Evolutionary conservation across 2,329 filamentous ascomycete species (phyloP), one percentile per base, ranked within the genome.

Genomic region (Cryphonectria naterciae): DNA sequence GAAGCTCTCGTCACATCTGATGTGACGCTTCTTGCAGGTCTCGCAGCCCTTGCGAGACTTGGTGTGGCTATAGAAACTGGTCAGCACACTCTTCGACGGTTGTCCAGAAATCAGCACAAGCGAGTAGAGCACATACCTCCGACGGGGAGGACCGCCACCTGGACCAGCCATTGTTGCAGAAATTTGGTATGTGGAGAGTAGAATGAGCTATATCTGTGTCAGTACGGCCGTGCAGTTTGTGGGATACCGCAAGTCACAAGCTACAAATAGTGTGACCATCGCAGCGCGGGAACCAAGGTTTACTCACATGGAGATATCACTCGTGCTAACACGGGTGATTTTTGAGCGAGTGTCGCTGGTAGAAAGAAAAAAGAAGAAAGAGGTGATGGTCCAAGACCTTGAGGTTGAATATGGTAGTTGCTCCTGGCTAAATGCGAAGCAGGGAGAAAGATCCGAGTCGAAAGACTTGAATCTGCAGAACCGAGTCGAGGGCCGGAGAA

Each of bases 41-140:
- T 97, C 95, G 87, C 96, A 99, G 74, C 96, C 96, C 85, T 98
- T 98, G 79, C 96, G 92, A 78, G 95, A 98, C 86, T 99, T 99
- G 80, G 96, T 99, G 85, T 99, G 96, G 85, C 95, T 97, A 80
- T 61, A 13, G 1, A 32, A 35, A 70, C 75, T 70, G 63, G 70
- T 78, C 67, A 79, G 78, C 58, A 70, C 49, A 1, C 46, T 32
- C 54, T 56, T 54, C 17, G 41, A 15, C 8, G 39, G 25, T 4
- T 67, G 68, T 52, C 22, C 4, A 64, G 39, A 43, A 52, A 60
- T 22, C 46, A 68, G 22, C 35, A 65, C 32, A 39, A 68, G 56
- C 62, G 61, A 64, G 32, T n/a, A 32, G 39, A 13, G 28, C 37
- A 82, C 85, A 75, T 80, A 88, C 87, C 86, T 90, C 82, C 89